Percentiles rank a stretch among this genome's conserved stretches.
Conservation (phyloP, 163 green algal genomes). For the Volvox carteri region DNA sequence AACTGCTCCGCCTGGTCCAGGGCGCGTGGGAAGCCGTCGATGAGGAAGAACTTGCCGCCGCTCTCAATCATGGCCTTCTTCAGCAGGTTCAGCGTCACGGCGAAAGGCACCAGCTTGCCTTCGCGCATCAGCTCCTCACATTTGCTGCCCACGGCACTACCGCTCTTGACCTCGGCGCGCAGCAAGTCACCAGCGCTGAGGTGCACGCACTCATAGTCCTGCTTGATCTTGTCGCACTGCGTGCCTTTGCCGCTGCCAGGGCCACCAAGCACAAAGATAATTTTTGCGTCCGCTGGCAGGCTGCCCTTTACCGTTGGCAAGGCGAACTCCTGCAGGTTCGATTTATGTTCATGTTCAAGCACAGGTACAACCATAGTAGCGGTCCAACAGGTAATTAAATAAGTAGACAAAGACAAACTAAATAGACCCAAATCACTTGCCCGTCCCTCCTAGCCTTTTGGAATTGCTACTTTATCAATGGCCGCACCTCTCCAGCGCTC, state of each 20-base stretch:
- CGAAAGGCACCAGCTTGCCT: slow-evolving; percentile 84
- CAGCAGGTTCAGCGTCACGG: slow-evolving; percentile 66
- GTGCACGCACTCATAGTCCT: slow-evolving; percentile 78
- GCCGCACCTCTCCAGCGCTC: background rate
- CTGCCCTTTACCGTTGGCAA: slow-evolving; percentile 31
- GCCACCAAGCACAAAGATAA: slow-evolving; percentile 79
- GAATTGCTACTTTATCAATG: background rate
- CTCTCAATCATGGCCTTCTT: slow-evolving; percentile 80
- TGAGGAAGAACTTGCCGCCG: slow-evolving; percentile 77
- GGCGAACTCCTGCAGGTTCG: slow-evolving; percentile 19
- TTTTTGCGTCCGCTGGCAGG: slow-evolving; percentile 56
- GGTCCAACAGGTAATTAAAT: background rate
- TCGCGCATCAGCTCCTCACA: slow-evolving; percentile 86
- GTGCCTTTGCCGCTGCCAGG: slow-evolving; percentile 87
- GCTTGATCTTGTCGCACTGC: slow-evolving; percentile 83
- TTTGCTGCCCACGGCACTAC: slow-evolving; percentile 69
- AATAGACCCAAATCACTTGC: background rate
- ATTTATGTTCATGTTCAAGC: background rate
- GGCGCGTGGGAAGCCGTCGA: slow-evolving; percentile 86
- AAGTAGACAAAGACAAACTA: background rate
- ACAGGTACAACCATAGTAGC: background rate
- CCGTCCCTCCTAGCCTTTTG: background rate
- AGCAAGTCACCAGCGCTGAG: slow-evolving; percentile 88
- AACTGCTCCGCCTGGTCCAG: slow-evolving; percentile 79
- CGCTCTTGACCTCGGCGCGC: slow-evolving; percentile 81